Percentiles rank a stretch among this genome's conserved stretches.
Evolutionary conservation across 2,329 filamentous ascomycete species (phyloP).

Genomic region (Elsinoe batatas): DNA sequence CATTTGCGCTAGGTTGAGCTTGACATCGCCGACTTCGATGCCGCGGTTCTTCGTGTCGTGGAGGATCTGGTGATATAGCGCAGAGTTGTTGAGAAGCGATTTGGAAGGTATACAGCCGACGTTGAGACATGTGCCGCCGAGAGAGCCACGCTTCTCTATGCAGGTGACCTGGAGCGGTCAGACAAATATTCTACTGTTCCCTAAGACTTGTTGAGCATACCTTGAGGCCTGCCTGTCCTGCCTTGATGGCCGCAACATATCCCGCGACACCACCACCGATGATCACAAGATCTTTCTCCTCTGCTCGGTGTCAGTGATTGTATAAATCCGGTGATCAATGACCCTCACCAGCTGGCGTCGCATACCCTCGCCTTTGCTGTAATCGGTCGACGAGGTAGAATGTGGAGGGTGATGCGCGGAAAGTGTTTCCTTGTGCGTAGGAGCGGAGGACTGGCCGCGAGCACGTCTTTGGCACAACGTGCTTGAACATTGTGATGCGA

Average conservation of each 20-base stretch:
- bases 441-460: slow-evolving; percentile 18
- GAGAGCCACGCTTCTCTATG: slow-evolving; percentile 92
- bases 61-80: slow-evolving; percentile 92
- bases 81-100: slow-evolving; percentile 98
- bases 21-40: slow-evolving; percentile 94
- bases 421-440: slow-evolving; percentile 16
- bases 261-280: slow-evolving; percentile 97
- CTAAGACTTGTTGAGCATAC: slow-evolving; percentile 37
- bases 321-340: slow-evolving; percentile 18
- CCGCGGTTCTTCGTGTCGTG: slow-evolving; percentile 96
- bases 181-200: no score
- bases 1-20: slow-evolving; percentile 87
- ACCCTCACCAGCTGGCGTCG: slow-evolving; percentile 41
- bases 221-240: slow-evolving; percentile 93
- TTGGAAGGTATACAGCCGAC: slow-evolving; percentile 99
- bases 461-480: slow-evolving; percentile 16
- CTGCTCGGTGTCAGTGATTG: slow-evolving; percentile 39
- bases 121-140: slow-evolving; percentile 96
- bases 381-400: slow-evolving; percentile 41
- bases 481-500: slow-evolving; percentile 18
- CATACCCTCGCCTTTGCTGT: slow-evolving; percentile 48
- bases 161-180: slow-evolving; percentile 63
- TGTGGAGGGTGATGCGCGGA: slow-evolving; percentile 26
- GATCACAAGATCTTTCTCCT: slow-evolving; percentile 93
- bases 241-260: slow-evolving; percentile 98